phyloP scores from a whole-genome alignment of 306 rosid species.

The Dalbergia oliveri region DNA sequence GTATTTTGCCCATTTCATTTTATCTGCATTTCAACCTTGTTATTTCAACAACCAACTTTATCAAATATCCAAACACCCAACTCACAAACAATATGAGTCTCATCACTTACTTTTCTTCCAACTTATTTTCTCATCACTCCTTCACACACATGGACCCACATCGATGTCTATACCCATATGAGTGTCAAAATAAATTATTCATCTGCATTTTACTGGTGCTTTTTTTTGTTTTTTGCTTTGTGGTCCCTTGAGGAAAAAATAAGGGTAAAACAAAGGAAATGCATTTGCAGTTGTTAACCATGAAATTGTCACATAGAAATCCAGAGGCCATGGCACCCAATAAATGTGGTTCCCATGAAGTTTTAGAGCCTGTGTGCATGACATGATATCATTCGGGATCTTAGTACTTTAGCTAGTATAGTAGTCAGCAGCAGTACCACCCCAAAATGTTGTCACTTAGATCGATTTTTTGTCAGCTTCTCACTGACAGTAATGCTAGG shows the following conservation, averaged over 20 bases:
- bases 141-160: too few relatives aligned
- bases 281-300: constrained; percentile 4
- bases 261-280: constrained; percentile 26
- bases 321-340: constrained; percentile 8
- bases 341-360: constrained; percentile 20
- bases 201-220: constrained; percentile 23
- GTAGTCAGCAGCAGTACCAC: constrained; percentile 21
- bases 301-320: constrained; percentile 9
- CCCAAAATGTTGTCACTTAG: background rate
- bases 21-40: constrained; percentile 17
- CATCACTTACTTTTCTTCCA: too few relatives aligned
- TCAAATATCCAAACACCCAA: too few relatives aligned
- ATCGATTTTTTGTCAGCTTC: background rate
- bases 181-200: too few relatives aligned
- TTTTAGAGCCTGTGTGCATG: constrained; percentile 17
- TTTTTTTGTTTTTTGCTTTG: background rate
- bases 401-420: constrained; percentile 5
- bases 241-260: background rate
- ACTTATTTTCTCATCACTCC: too few relatives aligned
- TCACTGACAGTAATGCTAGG: constrained; percentile 1
- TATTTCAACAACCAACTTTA: too few relatives aligned
- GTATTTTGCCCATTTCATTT: constrained; percentile 27
- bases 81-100: too few relatives aligned
- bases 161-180: too few relatives aligned
- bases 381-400: constrained; percentile 5